Base-by-base conservation (phyloP, 176 grass and related monocot species). In the Avena sativa region DNA sequence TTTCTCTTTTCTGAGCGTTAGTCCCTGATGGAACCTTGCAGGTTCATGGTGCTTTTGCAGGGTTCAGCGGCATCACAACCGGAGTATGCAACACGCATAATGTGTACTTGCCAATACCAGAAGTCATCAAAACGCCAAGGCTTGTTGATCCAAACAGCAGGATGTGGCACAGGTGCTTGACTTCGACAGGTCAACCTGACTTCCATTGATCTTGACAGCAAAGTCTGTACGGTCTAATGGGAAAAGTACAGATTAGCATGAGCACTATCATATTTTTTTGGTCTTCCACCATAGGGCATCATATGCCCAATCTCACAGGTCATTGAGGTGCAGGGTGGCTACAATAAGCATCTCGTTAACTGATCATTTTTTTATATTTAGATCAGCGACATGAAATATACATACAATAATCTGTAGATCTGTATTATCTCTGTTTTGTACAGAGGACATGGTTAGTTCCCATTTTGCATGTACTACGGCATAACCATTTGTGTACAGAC, bases 131-230 rank as follows among this genome's bases (percentile, higher is more conserved):
- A 57, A 82, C 92, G 20, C 87, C 92, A 1, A 94, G 89, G 83
- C 76, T 85, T 12, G 76, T 99, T 1, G 61, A 99, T 71, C 92
- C 97, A 19, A 93, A 99, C 67, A 99, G 97, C 84, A 79, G 97
- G 88, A 99, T 99, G 97, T 99, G 97, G 97, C 97, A 99, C 38
- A 92, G 97, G 28, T 99, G 97, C 76, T 60, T 94, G 79, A 99
- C 94, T 28, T 99, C 94, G 12, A 99, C 97, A 0, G 97, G 92
- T 17, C 97, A 96, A 79, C 97, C 94, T 9, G 97, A 99, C 88
- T 99, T 99, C 83, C 79, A 83, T n/a, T 94, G 82, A 94, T 88
- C 14, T 68, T 38, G 46, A 32, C 44, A 40, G 23, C 4, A 23
- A 86, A 80, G 40, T 46, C 58, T 60, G 61, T 52, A 47, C 47